Percentiles rank a stretch among this genome's conserved stretches.
Conservation (phyloP, 345 rosid genomes). For the Bruguiera sexangula region DNA sequence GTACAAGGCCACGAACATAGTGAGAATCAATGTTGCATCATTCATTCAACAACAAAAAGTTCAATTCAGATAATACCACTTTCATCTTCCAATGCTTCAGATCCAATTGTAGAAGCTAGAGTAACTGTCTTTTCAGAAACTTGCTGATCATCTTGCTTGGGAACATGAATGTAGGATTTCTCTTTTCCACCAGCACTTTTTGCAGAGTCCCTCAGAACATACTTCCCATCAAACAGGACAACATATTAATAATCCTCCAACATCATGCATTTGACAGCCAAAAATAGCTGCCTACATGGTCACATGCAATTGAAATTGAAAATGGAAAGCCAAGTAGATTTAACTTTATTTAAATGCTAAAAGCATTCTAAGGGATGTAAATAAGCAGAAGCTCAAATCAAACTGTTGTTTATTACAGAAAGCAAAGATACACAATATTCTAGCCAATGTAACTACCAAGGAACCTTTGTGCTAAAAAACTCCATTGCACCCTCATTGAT, state of each 20-base stretch:
- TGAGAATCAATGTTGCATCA: neutral
- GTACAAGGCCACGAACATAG: neutral
- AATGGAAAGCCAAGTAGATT: neutral
- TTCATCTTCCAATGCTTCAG: constrained; percentile 41
- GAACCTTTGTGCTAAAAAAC: no score
- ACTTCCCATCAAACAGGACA: constrained; percentile 39
- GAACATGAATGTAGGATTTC: constrained; percentile 39
- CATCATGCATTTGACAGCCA: neutral
- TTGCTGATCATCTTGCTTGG: constrained; percentile 47
- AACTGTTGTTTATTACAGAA: neutral
- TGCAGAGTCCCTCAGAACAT: constrained; percentile 46
- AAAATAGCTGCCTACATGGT: constrained; percentile 1
- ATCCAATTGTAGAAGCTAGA: constrained; percentile 33
- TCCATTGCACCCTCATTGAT: no score
- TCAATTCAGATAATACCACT: constrained; percentile 34
- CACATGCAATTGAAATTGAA: neutral
- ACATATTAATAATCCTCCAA: constrained; percentile 8
- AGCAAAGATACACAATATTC: neutral
- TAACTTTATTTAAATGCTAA: neutral
- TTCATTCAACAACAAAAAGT: neutral
- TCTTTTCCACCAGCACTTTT: constrained; percentile 44
- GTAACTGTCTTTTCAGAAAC: constrained; percentile 39
- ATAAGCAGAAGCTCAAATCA: neutral
- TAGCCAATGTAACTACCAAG: no score
- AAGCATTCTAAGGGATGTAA: neutral